These are phyloP conservation scores for Coprinopsis strossmayeri DNA, from an alignment of 768 basidiomycete species.

Conservation along the genomic window DNA sequence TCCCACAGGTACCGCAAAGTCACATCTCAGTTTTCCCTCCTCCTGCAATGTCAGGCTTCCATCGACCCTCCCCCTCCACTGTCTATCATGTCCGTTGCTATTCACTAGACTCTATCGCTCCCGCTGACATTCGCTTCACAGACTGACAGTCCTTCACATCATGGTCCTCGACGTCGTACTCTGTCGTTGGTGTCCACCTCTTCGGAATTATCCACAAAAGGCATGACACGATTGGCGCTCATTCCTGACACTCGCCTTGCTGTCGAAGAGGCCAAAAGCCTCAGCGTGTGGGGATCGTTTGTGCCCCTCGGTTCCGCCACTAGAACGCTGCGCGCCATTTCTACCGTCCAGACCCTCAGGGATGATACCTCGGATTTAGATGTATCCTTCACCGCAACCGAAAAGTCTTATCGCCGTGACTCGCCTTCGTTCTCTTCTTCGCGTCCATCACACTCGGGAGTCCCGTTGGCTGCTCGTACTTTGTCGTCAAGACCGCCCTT, in stretches of 20 bases:
- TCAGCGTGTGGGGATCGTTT: conserved; percentile 6
- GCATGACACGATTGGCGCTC: not conserved
- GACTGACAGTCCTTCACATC: not conserved
- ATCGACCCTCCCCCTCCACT: not conserved
- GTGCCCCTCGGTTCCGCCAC: conserved; percentile 4
- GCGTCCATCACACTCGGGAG: too few relatives aligned
- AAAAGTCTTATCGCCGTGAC: not conserved
- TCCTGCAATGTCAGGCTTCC: not conserved
- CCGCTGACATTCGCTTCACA: not conserved
- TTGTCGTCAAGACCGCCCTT: conserved; percentile 17
- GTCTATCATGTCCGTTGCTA: not conserved
- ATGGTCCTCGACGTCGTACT: not conserved
- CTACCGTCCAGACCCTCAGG: not conserved
- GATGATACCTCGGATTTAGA: not conserved
- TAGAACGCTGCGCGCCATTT: not conserved
- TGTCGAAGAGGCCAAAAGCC: not conserved
- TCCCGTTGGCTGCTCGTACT: too few relatives aligned
- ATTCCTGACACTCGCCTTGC: not conserved
- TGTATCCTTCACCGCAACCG: not conserved
- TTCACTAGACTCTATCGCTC: not conserved
- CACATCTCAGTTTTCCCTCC: not conserved
- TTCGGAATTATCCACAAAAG: conserved; percentile 1
- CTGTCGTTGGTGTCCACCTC: not conserved
- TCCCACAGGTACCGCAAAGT: not conserved
- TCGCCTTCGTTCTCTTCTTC: too few relatives aligned